Percentiles rank a stretch among this genome's conserved stretches.
phyloP scores from a whole-genome alignment of 2,329 filamentous ascomycete species.

The Colletotrichum eleusines region DNA sequence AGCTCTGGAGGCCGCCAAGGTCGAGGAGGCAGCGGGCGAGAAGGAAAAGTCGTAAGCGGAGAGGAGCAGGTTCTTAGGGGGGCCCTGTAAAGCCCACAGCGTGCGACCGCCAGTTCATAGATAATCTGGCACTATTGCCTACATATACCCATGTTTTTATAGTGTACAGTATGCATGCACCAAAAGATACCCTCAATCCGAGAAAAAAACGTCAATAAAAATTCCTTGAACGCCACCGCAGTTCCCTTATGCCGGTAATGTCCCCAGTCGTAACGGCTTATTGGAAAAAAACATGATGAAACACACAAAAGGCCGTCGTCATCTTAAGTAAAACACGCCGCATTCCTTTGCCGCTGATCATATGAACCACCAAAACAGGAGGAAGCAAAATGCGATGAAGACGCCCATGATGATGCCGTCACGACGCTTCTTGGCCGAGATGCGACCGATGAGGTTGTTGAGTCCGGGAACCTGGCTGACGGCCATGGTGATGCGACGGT shows the following conservation, averaged over 20 bases:
- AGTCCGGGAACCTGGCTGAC: constrained; percentile 93
- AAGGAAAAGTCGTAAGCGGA: neutral
- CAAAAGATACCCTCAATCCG: constrained; percentile 40
- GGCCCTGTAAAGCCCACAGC: constrained; percentile 21
- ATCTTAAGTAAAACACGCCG: constrained; percentile 5
- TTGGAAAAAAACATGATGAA: constrained; percentile 25
- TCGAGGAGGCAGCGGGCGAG: constrained; percentile 15
- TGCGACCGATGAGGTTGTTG: constrained; percentile 90
- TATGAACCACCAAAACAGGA: constrained; percentile 85
- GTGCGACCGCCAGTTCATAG: constrained; percentile 7
- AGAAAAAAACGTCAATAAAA: constrained; percentile 5
- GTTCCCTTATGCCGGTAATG: constrained; percentile 40
- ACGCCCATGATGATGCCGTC: constrained; percentile 93
- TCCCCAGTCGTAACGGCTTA: constrained; percentile 38
- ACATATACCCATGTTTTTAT: constrained; percentile 40
- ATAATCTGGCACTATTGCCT: constrained; percentile 17
- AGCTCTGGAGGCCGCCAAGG: constrained; percentile 35
- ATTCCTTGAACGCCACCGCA: constrained; percentile 40
- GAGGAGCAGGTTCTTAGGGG: constrained; percentile 16
- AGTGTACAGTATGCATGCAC: constrained; percentile 42
- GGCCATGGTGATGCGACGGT: constrained; percentile 88
- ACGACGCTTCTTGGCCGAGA: constrained; percentile 93
- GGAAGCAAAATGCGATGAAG: constrained; percentile 92
- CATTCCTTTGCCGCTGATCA: constrained; percentile 53
- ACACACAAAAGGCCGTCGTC: constrained; percentile 18